phyloP scores from a whole-genome alignment of 257 asterid genomes.

The Solanum infundibuliforme region DNA sequence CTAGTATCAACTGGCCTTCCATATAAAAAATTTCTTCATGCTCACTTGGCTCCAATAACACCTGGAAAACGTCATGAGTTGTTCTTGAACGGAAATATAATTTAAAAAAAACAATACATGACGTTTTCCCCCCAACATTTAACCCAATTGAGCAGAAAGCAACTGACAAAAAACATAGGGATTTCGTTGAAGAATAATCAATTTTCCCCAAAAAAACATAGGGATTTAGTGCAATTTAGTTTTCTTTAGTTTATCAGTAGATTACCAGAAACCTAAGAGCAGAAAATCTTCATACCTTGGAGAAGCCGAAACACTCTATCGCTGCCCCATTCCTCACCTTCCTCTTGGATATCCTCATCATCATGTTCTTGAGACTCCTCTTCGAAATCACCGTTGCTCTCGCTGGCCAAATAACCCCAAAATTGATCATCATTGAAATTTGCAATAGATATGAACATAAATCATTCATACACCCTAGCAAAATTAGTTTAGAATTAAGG shows the following conservation, averaged over 20 bases:
- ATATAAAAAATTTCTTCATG: not conserved
- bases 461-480: not conserved
- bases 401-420: conserved; percentile 2
- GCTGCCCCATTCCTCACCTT: conserved; percentile 1
- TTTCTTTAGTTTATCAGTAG: not conserved
- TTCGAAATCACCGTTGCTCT: conserved; percentile 8
- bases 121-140: not conserved
- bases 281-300: not conserved
- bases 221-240: not conserved
- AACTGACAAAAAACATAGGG: not conserved
- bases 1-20: not conserved
- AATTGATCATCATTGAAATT: not conserved
- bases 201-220: not conserved
- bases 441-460: not conserved
- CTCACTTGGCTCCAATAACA: not conserved
- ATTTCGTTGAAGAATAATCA: not conserved
- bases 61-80: not conserved
- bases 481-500: not conserved
- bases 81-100: not conserved
- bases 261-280: not conserved
- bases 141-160: not conserved
- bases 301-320: conserved; percentile 11
- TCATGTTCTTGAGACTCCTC: conserved; percentile 1
- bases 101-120: not conserved
- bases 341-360: conserved; percentile 1